Evolutionary conservation across 106 monocot genomes (phyloP), one percentile per base, ranked within the genome.

Genomic region (Amphibolis antarctica): DNA sequence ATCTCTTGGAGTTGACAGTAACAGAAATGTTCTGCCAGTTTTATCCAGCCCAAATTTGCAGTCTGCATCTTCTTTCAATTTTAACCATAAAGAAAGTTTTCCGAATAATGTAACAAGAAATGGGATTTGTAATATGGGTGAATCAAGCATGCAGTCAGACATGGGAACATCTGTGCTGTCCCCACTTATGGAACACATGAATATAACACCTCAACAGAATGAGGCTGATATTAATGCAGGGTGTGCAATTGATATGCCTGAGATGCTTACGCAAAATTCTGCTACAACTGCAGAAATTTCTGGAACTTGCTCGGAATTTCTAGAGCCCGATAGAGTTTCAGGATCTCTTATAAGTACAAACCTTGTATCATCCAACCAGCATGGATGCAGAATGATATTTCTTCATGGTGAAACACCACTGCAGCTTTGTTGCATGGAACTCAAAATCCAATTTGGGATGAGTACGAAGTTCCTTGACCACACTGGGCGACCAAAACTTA

Each of bases 401-500:
- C 71, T 71, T 60, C 86, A 96, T 64, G 76, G 65, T 47, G 80
- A 80, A 67, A 12, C 10, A 23, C 84, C 84, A 0, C 26, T 96
- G 51, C 80, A 77, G 67, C 66, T 96, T 45, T 82, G 71, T 50
- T 82, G 75, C 50, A 53, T 12, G 44, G 84, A 71, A 63, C 49
- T 96, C 46, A 76, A 49, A 45, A 47, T 96, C 21, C 81, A 74
- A 24, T 96, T 84, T 70, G 94, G 94, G 19, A 48, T 90, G 49
- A 89, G 64, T 66, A 53, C 48, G 11, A 89, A 86, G 67, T 96
- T 78, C 76, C 17, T 53, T 1, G 89, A 89, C 54, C 53, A 66
- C 61, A 71, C 76, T 48, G 89, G 94, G 1, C 45, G 79, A 30
- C 94, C 86, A 51, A 96, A 96, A 52, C 59, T 90, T 61, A 96